Conservation (phyloP, 345 rosid genomes). For the Camelina sativa region DNA sequence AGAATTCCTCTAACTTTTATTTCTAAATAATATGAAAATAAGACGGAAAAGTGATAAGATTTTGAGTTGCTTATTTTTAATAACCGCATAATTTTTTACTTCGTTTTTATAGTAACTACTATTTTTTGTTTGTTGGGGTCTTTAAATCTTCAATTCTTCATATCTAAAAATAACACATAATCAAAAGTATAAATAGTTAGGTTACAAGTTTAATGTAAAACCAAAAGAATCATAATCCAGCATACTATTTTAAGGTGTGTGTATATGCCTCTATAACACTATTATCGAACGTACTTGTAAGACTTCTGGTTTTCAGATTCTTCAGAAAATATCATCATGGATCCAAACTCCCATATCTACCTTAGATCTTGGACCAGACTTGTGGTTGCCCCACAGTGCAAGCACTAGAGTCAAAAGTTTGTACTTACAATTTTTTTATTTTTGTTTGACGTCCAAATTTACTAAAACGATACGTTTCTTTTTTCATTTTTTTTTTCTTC, state of each 20-base stretch:
- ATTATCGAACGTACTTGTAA: neutral
- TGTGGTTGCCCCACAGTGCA: constrained; percentile 18
- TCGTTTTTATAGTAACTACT: too few relatives aligned
- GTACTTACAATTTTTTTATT: neutral
- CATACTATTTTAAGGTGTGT: neutral
- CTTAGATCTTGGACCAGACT: constrained; percentile 23
- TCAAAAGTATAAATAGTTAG: neutral
- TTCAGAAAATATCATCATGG: neutral
- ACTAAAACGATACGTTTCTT: neutral
- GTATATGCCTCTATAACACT: neutral
- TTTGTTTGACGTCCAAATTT: neutral
- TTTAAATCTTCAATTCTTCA: too few relatives aligned
- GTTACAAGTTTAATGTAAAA: neutral
- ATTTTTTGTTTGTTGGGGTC: too few relatives aligned
- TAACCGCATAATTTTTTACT: too few relatives aligned
- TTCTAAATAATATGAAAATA: too few relatives aligned
- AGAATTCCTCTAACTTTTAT: too few relatives aligned
- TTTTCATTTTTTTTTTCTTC: neutral
- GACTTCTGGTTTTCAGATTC: neutral
- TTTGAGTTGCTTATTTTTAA: too few relatives aligned
- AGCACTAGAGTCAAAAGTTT: constrained; percentile 26
- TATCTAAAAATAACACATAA: neutral
- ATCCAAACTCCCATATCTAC: neutral
- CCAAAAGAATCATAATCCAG: neutral
- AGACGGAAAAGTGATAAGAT: too few relatives aligned